phyloP scores from a whole-genome alignment of 2,329 filamentous ascomycete species.

The Exophiala alcalophila region DNA sequence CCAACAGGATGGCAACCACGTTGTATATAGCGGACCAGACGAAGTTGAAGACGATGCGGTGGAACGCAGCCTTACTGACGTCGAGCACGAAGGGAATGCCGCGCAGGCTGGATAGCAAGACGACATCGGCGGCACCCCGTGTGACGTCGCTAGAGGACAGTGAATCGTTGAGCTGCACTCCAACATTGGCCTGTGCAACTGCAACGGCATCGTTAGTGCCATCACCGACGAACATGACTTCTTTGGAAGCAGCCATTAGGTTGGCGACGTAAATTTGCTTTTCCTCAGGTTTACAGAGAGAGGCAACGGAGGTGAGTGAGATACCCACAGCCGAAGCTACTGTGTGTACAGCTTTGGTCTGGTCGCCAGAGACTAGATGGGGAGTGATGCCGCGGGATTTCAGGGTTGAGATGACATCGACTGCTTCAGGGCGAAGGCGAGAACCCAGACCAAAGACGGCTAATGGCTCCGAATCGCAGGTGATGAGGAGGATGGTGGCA shows the following conservation, averaged over 20 bases:
- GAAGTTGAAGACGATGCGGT: conserved; percentile 64
- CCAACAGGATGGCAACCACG: conserved; percentile 63
- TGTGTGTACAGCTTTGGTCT: conserved; percentile 46
- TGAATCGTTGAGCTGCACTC: conserved; percentile 68
- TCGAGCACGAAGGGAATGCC: conserved; percentile 60
- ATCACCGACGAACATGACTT: conserved; percentile 70
- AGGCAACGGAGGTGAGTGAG: conserved; percentile 40
- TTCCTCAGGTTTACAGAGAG: conserved; percentile 50
- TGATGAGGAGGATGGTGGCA: conserved; percentile 57
- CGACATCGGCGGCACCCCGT: conserved; percentile 63
- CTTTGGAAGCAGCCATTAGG: conserved; percentile 31
- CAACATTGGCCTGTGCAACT: conserved; percentile 66
- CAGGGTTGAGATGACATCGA: conserved; percentile 52
- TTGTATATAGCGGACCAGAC: conserved; percentile 70
- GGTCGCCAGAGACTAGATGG: conserved; percentile 59
- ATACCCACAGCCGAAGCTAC: conserved; percentile 47
- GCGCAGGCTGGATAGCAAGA: conserved; percentile 60
- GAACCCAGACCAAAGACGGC: conserved; percentile 53
- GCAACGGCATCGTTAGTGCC: conserved; percentile 77
- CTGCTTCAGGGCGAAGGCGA: conserved; percentile 49
- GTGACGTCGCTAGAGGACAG: conserved; percentile 64
- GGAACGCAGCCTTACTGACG: conserved; percentile 44
- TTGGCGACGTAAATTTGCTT: conserved; percentile 54
- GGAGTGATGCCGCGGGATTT: conserved; percentile 47
- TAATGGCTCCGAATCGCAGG: conserved; percentile 43